A percentile compares a stretch with the other conserved stretches of the same genome.
phyloP scores from a whole-genome alignment of 1,284 basidiomycete genomes.

The Kalmanozyma brasiliensis region DNA sequence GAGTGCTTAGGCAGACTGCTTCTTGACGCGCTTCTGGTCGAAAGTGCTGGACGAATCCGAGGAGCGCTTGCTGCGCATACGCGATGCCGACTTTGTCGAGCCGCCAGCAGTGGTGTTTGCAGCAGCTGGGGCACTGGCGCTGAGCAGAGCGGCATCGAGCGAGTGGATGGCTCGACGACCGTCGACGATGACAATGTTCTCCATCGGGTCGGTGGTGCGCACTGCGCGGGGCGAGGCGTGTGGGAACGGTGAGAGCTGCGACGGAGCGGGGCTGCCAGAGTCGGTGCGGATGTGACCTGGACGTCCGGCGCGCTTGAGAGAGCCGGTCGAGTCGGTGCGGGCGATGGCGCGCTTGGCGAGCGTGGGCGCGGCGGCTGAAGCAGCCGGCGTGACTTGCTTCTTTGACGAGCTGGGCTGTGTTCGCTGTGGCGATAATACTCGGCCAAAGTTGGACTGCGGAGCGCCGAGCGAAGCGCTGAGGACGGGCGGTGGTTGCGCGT shows the following conservation, averaged over 20 bases:
- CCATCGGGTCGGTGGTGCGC: conserved; percentile 38
- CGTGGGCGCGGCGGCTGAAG: conserved; percentile 33
- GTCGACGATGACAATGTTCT: conserved; percentile 34
- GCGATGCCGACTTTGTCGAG: neutral
- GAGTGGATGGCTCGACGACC: conserved; percentile 35
- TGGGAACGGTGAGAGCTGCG: conserved; percentile 63
- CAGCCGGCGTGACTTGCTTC: conserved; percentile 18
- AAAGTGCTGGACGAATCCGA: conserved; percentile 26
- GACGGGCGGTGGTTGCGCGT: conserved; percentile 34
- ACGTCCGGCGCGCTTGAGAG: conserved; percentile 32
- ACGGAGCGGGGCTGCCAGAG: conserved; percentile 62
- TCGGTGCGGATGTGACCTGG: conserved; percentile 35
- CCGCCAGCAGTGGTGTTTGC: conserved; percentile 5
- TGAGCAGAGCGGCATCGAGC: conserved; percentile 55
- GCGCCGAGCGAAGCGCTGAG: conserved; percentile 44
- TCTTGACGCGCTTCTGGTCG: conserved; percentile 49
- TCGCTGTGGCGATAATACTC: conserved; percentile 16
- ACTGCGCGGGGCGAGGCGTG: conserved; percentile 53
- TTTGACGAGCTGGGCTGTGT: conserved; percentile 20
- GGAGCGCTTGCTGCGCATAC: conserved; percentile 35
- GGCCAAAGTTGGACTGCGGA: conserved; percentile 24
- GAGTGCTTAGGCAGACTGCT: conserved; percentile 33
- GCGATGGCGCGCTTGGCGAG: conserved; percentile 57
- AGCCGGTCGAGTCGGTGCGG: conserved; percentile 43
- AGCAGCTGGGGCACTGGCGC: conserved; percentile 54